Base-by-base conservation (phyloP, 116 monocot genomes). In the Posidonia oceanica region DNA sequence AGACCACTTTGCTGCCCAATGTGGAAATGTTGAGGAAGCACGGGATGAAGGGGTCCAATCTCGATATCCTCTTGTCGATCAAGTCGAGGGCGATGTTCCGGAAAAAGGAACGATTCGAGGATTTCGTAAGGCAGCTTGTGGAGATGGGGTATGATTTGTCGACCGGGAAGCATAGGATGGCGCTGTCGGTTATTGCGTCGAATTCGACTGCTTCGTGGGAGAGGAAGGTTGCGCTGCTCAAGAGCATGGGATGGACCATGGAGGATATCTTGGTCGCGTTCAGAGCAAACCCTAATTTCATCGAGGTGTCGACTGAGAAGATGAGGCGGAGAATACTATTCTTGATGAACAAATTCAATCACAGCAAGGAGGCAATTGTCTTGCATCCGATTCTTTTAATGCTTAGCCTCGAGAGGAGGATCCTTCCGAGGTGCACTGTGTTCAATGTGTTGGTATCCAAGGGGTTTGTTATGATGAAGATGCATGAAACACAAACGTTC, bases 211-310 rank as follows among this genome's bases (percentile, higher is more conserved):
- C 41, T 3, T 70, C 69, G 0, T 83, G 80, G 88, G 74, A 81
- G 7, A 71, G 66, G 69, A 89, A 83, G 64, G 3, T 76, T 7
- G 40, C 14, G 12, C 18, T 83, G 36, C 79, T 71, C 41, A 81
- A 52, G 81, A 81, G 76, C 65, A 62, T 89, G 0, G 85, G 89
- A 3, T 83, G 72, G 75, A 83, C 89, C 5, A 74, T 79, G 39
- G 60, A 76, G 3, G 74, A 83, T 13, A 56, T 69, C 0, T 12
- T 80, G 14, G 55, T 18, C 8, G 74, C 76, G 1, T 83, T 89
- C 58, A 64, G 5, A 52, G 79, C 52, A 42, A 66, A 72, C 13
- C 88, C 88, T 1, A 52, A 44, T 20, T 74, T 66, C 18, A 73
- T 89, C 69, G 22, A 59, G 21, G 12, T 55, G 20, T 80, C 85